Evolutionary conservation across 768 basidiomycete genomes (phyloP).

Genomic region (Saitozyma sp.): DNA sequence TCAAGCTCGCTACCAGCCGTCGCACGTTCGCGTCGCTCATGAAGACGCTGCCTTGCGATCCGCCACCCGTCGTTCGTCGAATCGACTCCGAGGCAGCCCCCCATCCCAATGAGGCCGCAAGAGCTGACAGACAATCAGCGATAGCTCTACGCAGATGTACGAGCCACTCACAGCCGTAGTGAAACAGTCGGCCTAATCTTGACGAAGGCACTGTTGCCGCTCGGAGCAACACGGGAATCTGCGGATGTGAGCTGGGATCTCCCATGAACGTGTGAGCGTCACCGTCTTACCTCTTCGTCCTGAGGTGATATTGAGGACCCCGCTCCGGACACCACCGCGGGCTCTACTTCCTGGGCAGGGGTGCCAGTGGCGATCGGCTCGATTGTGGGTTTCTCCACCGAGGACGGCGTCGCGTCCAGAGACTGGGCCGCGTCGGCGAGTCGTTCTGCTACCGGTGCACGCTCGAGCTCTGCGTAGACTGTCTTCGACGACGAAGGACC

Average conservation of each 20-base stretch:
- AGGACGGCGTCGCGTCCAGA: too few species aligned
- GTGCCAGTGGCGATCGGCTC: too few species aligned
- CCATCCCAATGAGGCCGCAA: slow-evolving; percentile 83
- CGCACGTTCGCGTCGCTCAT: slow-evolving; percentile 89
- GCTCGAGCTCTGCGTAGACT: too few species aligned
- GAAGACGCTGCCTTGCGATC: slow-evolving; percentile 60
- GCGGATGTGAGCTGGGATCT: background rate
- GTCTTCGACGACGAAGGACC: too few species aligned
- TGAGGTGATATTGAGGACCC: background rate
- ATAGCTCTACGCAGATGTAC: background rate
- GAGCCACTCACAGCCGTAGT: slow-evolving; percentile 75
- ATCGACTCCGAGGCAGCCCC: slow-evolving; percentile 86
- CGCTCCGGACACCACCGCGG: too few species aligned
- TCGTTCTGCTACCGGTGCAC: too few species aligned
- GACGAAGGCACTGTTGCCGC: slow-evolving; percentile 89
- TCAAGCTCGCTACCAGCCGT: slow-evolving; percentile 85
- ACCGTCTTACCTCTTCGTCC: background rate
- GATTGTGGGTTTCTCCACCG: too few species aligned
- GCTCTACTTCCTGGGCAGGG: too few species aligned
- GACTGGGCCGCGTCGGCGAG: too few species aligned
- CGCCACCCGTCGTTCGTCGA: slow-evolving; percentile 61
- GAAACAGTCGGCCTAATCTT: slow-evolving; percentile 80
- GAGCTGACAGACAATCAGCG: slow-evolving; percentile 59
- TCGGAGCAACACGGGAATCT: slow-evolving; percentile 50
- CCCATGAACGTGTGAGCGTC: too few species aligned